Percentiles rank a stretch among this genome's conserved stretches.
Evolutionary conservation across 2,329 filamentous ascomycete species (phyloP).

Genomic region (Coniochaeta prunicola): DNA sequence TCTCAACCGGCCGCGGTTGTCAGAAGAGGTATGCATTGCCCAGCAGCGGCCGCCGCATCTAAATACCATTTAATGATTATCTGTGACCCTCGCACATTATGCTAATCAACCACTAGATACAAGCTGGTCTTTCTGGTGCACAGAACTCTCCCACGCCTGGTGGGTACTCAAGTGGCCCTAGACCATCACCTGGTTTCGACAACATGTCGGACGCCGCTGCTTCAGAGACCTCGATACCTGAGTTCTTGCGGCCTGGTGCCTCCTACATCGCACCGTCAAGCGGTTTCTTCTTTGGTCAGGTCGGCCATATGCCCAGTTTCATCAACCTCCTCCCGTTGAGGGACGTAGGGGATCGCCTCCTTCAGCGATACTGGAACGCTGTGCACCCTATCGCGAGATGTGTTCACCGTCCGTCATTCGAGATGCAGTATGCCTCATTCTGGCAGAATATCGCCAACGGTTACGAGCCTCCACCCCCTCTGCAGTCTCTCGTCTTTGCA

Average conservation of each 20-base stretch:
- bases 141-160: constrained; percentile 8
- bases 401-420: constrained; percentile 60
- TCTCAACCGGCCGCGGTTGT: constrained; percentile 61
- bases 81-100: neutral
- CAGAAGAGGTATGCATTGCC: constrained; percentile 55
- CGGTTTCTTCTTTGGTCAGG: constrained; percentile 57
- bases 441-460: constrained; percentile 54
- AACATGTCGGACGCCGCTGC: constrained; percentile 8
- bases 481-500: constrained; percentile 63
- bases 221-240: constrained; percentile 22
- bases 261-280: constrained; percentile 63
- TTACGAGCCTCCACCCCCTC: constrained; percentile 54
- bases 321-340: constrained; percentile 55
- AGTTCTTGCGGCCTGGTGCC: constrained; percentile 56
- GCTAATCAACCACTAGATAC: constrained; percentile 18
- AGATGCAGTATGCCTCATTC: constrained; percentile 56
- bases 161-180: neutral
- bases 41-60: neutral
- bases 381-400: constrained; percentile 64
- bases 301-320: constrained; percentile 39
- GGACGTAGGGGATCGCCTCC: constrained; percentile 50
- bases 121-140: constrained; percentile 21
- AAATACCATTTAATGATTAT: neutral
- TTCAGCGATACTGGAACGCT: constrained; percentile 59
- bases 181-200: constrained; percentile 1